Conservation (phyloP, 1,284 basidiomycete species). For the Leccinum pallidistipes region DNA sequence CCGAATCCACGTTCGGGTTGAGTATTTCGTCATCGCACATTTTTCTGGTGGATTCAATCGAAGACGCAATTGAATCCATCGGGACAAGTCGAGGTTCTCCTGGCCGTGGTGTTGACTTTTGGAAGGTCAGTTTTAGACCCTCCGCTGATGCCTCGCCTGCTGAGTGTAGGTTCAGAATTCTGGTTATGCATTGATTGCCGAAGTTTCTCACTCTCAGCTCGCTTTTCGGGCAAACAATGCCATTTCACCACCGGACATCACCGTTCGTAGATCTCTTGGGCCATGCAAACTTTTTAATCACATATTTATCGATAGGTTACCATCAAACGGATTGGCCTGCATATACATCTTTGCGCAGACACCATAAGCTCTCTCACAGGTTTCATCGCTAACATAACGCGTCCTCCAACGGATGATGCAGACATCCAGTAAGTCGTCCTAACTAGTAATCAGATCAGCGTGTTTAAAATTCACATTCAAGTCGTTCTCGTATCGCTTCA, state of each 20-base stretch:
- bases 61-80: conserved; percentile 32
- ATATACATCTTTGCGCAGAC: conserved; percentile 69
- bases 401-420: conserved; percentile 39
- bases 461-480: conserved; percentile 9
- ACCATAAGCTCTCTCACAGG: conserved; percentile 54
- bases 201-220: conserved; percentile 52
- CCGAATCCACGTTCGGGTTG: conserved; percentile 54
- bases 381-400: conserved; percentile 50
- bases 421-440: conserved; percentile 40
- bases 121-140: conserved; percentile 59
- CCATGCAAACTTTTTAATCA: conserved; percentile 1
- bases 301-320: conserved; percentile 39
- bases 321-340: conserved; percentile 48
- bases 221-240: conserved; percentile 38
- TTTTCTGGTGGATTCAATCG: conserved; percentile 65
- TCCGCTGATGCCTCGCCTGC: conserved; percentile 2
- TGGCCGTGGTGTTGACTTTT: conserved; percentile 47
- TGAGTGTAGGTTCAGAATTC: conserved; percentile 38
- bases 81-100: conserved; percentile 6
- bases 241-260: conserved; percentile 35
- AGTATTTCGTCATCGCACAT: conserved; percentile 49
- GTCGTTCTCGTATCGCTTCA: conserved; percentile 9
- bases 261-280: conserved; percentile 36
- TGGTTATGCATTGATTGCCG: conserved; percentile 70
- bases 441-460: not conserved